Conservation (phyloP, 2,329 filamentous ascomycete species). For the Fulvia fulva region DNA sequence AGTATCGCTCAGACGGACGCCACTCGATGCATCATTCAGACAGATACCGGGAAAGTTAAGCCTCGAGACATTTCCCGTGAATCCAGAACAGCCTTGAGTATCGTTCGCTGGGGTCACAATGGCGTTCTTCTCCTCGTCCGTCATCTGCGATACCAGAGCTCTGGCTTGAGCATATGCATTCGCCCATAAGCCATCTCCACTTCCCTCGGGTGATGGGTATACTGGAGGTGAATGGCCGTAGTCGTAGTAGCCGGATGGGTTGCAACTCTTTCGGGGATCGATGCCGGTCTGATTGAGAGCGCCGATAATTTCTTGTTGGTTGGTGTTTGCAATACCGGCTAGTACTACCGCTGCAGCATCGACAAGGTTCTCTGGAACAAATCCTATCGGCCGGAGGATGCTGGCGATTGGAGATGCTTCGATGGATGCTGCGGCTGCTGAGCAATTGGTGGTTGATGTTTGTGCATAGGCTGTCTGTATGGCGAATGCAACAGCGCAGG, state of each 20-base stretch:
- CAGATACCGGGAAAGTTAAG: constrained; percentile 41
- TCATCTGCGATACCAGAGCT: constrained; percentile 37
- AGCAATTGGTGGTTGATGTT: neutral
- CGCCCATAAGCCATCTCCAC: constrained; percentile 32
- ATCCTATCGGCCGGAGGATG: constrained; percentile 11
- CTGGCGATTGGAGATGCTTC: constrained; percentile 8
- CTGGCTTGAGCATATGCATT: constrained; percentile 40
- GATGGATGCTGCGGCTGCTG: neutral
- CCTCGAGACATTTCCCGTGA: constrained; percentile 42
- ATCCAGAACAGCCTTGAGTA: constrained; percentile 47
- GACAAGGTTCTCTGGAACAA: constrained; percentile 12
- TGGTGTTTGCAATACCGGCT: constrained; percentile 11
- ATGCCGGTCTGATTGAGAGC: constrained; percentile 10
- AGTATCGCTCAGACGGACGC: constrained; percentile 53
- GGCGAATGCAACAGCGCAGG: neutral
- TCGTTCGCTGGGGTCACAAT: constrained; percentile 32
- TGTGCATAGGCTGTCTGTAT: neutral
- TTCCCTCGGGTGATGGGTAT: constrained; percentile 27
- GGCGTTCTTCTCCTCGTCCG: constrained; percentile 37
- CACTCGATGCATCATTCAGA: constrained; percentile 38
- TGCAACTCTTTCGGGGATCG: constrained; percentile 9
- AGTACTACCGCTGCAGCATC: constrained; percentile 12
- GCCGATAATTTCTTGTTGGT: constrained; percentile 5
- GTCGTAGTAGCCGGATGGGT: constrained; percentile 28
- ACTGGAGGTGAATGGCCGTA: constrained; percentile 31